Conservation (phyloP, 495 filamentous ascomycete genomes). For the Penicillium silybi region DNA sequence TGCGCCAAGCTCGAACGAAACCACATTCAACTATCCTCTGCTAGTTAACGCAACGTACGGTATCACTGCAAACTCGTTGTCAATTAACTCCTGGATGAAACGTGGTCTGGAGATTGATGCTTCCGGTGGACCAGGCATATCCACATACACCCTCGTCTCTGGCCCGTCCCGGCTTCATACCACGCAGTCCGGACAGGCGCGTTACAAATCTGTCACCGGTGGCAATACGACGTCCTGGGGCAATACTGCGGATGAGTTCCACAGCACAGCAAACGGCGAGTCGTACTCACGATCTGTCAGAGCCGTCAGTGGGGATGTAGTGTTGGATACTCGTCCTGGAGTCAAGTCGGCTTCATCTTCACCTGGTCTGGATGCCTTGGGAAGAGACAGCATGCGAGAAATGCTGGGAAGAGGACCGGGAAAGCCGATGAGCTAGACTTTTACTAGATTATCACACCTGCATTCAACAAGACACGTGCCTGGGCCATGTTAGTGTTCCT, state of each 20-base stretch:
- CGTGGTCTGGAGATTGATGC: slow-evolving; percentile 54
- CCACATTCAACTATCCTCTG: slow-evolving; percentile 62
- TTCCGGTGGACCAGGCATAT: slow-evolving; percentile 43
- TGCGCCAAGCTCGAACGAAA: slow-evolving; percentile 17
- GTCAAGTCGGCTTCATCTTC: not conserved
- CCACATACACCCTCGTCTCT: slow-evolving; percentile 46
- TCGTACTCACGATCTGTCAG: slow-evolving; percentile 48
- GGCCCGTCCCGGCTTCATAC: slow-evolving; percentile 25
- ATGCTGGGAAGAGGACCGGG: slow-evolving; percentile 22
- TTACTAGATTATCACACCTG: not conserved
- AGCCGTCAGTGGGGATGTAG: slow-evolving; percentile 50
- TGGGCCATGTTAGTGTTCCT: too few species aligned
- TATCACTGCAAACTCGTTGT: slow-evolving; percentile 45
- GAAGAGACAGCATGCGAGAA: slow-evolving; percentile 15
- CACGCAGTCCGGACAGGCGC: slow-evolving; percentile 28
- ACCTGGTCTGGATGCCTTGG: not conserved
- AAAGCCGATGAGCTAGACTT: not conserved
- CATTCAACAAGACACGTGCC: not conserved
- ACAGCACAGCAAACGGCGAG: slow-evolving; percentile 22
- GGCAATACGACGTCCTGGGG: slow-evolving; percentile 26
- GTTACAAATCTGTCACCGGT: slow-evolving; percentile 19
- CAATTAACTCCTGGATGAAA: slow-evolving; percentile 55
- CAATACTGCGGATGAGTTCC: slow-evolving; percentile 25
- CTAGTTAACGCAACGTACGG: slow-evolving; percentile 54
- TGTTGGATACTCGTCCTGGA: slow-evolving; percentile 20